These are phyloP conservation scores for Phytophthora cactorum DNA, from an alignment of 352 stramenopile species.

Conservation along the genomic window DNA sequence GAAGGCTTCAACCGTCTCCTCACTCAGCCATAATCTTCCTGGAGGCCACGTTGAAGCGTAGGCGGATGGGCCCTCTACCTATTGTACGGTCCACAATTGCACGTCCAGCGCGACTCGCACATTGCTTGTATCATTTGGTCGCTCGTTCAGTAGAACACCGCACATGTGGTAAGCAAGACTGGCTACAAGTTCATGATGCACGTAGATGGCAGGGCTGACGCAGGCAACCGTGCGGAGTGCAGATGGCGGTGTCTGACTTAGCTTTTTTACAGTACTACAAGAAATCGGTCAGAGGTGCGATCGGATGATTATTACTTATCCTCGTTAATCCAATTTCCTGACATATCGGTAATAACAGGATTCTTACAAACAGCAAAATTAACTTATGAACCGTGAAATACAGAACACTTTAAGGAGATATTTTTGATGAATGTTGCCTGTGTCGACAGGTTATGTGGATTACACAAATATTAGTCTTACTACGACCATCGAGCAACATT, in stretches of 20 bases:
- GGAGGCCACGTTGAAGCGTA: not conserved
- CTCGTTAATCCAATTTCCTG: too few species aligned
- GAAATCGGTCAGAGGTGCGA: too few species aligned
- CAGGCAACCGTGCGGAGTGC: slow-evolving; percentile 8
- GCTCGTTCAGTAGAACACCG: not conserved
- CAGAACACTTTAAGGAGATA: too few species aligned
- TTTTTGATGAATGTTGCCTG: too few species aligned
- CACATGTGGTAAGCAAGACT: too few species aligned
- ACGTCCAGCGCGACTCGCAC: slow-evolving; percentile 10
- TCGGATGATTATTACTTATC: too few species aligned
- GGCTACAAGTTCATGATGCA: not conserved
- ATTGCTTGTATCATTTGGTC: slow-evolving; percentile 20
- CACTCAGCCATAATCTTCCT: not conserved
- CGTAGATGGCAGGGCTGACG: slow-evolving; percentile 8
- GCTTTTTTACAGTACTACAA: not conserved
- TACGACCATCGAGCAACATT: too few species aligned
- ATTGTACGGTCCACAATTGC: slow-evolving; percentile 15
- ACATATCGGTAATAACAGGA: too few species aligned
- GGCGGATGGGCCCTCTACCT: slow-evolving; percentile 1
- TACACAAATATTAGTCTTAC: too few species aligned
- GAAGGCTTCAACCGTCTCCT: not conserved
- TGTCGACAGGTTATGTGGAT: too few species aligned
- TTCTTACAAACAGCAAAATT: too few species aligned
- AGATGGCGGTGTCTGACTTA: slow-evolving; percentile 1
- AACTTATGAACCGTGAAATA: too few species aligned